phyloP scores from a whole-genome alignment of 1,139 yeast species.

The Kazachstania sp. region DNA sequence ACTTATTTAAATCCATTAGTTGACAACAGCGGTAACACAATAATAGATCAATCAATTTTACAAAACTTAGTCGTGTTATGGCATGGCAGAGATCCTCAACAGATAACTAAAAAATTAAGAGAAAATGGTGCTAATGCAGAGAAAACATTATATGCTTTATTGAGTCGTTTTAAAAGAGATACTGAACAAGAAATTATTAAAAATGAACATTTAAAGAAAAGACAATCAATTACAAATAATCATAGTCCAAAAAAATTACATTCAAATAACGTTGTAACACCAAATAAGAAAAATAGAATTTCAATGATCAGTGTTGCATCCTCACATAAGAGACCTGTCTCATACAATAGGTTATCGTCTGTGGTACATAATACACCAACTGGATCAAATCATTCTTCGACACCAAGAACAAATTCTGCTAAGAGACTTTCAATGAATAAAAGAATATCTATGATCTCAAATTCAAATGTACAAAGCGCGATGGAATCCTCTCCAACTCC shows the following conservation, averaged over 20 bases:
- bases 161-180: conserved; percentile 36
- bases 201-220: conserved; percentile 21
- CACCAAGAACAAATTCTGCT: conserved; percentile 18
- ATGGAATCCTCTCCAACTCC: conserved; percentile 27
- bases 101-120: conserved; percentile 47
- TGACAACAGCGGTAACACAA: conserved; percentile 29
- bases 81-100: conserved; percentile 58
- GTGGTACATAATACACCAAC: conserved; percentile 9
- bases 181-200: conserved; percentile 27
- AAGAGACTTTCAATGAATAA: conserved; percentile 12
- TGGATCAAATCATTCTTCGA: conserved; percentile 12
- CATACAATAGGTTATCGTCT: conserved; percentile 37
- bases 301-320: conserved; percentile 49
- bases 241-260: neutral
- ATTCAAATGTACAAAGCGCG: conserved; percentile 9
- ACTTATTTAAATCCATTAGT: conserved; percentile 48
- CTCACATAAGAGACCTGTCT: conserved; percentile 48
- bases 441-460: conserved; percentile 19
- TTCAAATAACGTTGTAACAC: conserved; percentile 15
- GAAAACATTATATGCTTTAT: conserved; percentile 64
- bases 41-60: conserved; percentile 55
- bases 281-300: conserved; percentile 37
- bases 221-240: conserved; percentile 15
- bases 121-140: conserved; percentile 57
- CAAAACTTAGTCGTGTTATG: conserved; percentile 64